Percentiles rank a stretch among this genome's conserved stretches.
Evolutionary conservation across 2,329 filamentous ascomycete species (phyloP).

Genomic region (Aspergillus quadricinctus): DNA sequence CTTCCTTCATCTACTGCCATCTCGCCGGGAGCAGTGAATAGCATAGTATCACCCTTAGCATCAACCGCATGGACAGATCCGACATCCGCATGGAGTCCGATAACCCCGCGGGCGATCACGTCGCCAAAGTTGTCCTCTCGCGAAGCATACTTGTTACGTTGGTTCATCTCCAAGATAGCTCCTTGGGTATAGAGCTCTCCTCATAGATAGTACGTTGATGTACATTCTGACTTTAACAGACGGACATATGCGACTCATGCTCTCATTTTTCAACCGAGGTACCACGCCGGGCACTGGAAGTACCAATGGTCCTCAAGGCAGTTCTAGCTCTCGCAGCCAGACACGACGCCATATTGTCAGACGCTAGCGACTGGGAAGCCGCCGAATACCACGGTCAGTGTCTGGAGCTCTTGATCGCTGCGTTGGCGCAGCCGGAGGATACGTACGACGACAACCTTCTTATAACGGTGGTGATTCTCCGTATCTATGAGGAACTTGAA

Average conservation of each 20-base stretch:
- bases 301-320: slow-evolving; percentile 46
- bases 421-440: slow-evolving; percentile 39
- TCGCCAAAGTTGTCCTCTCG: slow-evolving; percentile 19
- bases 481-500: slow-evolving; percentile 46
- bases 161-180: slow-evolving; percentile 32
- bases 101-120: slow-evolving; percentile 8
- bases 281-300: slow-evolving; percentile 43
- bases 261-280: slow-evolving; percentile 45
- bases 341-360: slow-evolving; percentile 40
- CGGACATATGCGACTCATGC: slow-evolving; percentile 32
- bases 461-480: slow-evolving; percentile 47
- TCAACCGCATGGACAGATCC: slow-evolving; percentile 13
- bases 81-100: slow-evolving; percentile 9
- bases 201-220: neutral
- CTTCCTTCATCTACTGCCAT: slow-evolving; percentile 8
- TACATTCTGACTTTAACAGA: slow-evolving; percentile 14
- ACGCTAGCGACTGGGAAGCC: slow-evolving; percentile 39
- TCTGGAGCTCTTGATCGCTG: slow-evolving; percentile 44
- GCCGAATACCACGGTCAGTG: slow-evolving; percentile 45
- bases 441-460: slow-evolving; percentile 46
- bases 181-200: slow-evolving; percentile 23
- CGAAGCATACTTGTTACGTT: slow-evolving; percentile 31
- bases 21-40: slow-evolving; percentile 6
- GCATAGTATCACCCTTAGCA: slow-evolving; percentile 9
- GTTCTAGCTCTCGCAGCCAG: slow-evolving; percentile 46